A percentile compares a stretch with the other conserved stretches of the same genome.
phyloP scores from a whole-genome alignment of 257 asterid species.

The Knoxia roxburghii region DNA sequence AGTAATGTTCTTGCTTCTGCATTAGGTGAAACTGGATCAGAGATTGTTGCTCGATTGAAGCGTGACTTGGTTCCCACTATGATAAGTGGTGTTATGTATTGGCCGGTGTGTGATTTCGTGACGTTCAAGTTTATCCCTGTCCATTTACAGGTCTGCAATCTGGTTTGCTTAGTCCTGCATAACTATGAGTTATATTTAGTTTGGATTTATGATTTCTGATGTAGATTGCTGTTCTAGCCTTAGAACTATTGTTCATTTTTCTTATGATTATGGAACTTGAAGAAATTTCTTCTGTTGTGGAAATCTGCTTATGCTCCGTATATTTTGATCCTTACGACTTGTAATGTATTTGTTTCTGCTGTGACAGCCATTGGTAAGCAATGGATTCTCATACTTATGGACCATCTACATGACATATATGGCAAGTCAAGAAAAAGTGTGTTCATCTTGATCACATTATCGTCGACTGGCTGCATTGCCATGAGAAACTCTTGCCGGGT shows the following conservation, averaged over 20 bases:
- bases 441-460: slow-evolving; percentile 20
- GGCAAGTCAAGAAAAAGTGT: slow-evolving; percentile 64
- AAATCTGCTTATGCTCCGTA: neutral
- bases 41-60: slow-evolving; percentile 67
- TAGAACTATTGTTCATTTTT: too few relatives aligned
- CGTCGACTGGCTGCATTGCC: too few relatives aligned
- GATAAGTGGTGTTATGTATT: slow-evolving; percentile 60
- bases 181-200: neutral
- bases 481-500: neutral
- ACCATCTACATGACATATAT: slow-evolving; percentile 75
- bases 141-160: slow-evolving; percentile 63
- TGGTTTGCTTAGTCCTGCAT: neutral
- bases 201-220: neutral
- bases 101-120: slow-evolving; percentile 85
- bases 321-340: slow-evolving; percentile 3
- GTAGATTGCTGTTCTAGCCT: neutral
- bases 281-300: neutral
- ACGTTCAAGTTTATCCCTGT: slow-evolving; percentile 86
- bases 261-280: neutral
- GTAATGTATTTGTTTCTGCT: slow-evolving; percentile 13
- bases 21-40: slow-evolving; percentile 70
- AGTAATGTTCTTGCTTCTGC: slow-evolving; percentile 12
- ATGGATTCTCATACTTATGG: slow-evolving; percentile 76
- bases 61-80: slow-evolving; percentile 76
- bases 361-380: slow-evolving; percentile 76